phyloP scores from a whole-genome alignment of 2,329 filamentous ascomycete species.

The Diaporthe vexans region DNA sequence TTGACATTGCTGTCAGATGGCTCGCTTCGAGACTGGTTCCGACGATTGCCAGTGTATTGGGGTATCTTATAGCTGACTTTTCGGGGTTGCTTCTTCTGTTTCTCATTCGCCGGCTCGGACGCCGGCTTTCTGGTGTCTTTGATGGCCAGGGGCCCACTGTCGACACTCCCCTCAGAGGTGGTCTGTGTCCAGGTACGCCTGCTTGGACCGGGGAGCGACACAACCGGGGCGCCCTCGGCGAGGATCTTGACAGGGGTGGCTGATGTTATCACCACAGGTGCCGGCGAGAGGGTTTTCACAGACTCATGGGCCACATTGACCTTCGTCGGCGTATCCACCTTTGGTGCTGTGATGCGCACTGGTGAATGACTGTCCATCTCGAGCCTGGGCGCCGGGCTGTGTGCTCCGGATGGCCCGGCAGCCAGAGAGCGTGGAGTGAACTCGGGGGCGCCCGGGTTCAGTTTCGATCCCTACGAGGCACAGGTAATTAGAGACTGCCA shows the following conservation, averaged over 20 bases:
- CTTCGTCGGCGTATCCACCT: slow-evolving; percentile 7
- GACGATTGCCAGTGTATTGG: slow-evolving; percentile 55
- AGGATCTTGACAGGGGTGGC: slow-evolving; percentile 31
- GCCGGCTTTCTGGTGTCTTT: slow-evolving; percentile 24
- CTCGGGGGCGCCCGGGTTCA: slow-evolving; percentile 69
- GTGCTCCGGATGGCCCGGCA: slow-evolving; percentile 39
- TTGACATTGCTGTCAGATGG: slow-evolving; percentile 46
- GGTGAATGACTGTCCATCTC: slow-evolving; percentile 40
- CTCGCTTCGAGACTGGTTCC: slow-evolving; percentile 64
- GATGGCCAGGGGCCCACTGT: not conserved
- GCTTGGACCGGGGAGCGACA: slow-evolving; percentile 31
- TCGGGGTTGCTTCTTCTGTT: slow-evolving; percentile 45
- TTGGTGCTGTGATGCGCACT: slow-evolving; percentile 14
- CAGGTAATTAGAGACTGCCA: slow-evolving; percentile 58
- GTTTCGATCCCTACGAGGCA: slow-evolving; percentile 62
- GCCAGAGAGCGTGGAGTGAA: slow-evolving; percentile 64
- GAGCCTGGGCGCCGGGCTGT: slow-evolving; percentile 44
- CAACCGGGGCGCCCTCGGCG: slow-evolving; percentile 17
- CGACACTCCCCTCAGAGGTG: slow-evolving; percentile 6
- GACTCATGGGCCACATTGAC: not conserved
- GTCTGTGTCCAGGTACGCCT: not conserved
- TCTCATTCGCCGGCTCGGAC: slow-evolving; percentile 33
- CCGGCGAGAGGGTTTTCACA: not conserved
- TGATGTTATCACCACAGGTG: slow-evolving; percentile 9
- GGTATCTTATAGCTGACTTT: slow-evolving; percentile 43